Base-by-base conservation (phyloP, 805 yeast genomes). In the Pichia cabralensis region DNA sequence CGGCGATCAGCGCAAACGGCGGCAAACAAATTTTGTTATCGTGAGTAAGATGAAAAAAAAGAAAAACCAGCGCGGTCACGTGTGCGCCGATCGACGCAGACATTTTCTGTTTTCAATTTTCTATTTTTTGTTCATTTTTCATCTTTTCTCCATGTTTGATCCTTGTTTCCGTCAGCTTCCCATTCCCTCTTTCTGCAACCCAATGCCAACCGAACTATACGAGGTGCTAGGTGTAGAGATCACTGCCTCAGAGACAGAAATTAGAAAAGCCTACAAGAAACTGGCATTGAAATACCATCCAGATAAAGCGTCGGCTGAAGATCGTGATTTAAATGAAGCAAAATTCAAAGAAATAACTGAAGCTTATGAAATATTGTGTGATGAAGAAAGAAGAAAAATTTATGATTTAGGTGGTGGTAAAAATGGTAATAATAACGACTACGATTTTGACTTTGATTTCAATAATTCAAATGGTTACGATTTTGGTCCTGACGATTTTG, bases 281-380 rank as follows among this genome's bases (percentile, higher is more conserved):
- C 67, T 85, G 31, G 97, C 97, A 9, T 65, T 89, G 26, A 63
- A 65, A 40, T 73, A 77, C 48, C 97, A 89, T 57, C 97, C 97
- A 0, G 97, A 89, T 56, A 89, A 92, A 26, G 52, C 40, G 1
- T 7, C 36, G 4, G 74, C 71, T 8, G 74, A 74, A 13, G 38
- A 60, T 31, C 64, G 92, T 39, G 78, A 66, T 12, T 71, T 63
- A 14, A 81, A 94, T 3, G 96, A 85, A 56, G 62, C 69, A 41
- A 71, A 68, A 50, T 89, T 89, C 59, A 89, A 89, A 55, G 88
- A 80, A 47, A 72, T 89, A 38, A 70, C 79, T 14, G 80, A 79
- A 41, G 97, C 97, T 0, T 89, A 89, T 53, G 95, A 85, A 51
- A 62, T 80, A 3, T 60, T 89, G 39, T 72, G 74, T 20, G 94